Conservation (phyloP, 176 grass and related monocot species). For the Hordeum marinum region DNA sequence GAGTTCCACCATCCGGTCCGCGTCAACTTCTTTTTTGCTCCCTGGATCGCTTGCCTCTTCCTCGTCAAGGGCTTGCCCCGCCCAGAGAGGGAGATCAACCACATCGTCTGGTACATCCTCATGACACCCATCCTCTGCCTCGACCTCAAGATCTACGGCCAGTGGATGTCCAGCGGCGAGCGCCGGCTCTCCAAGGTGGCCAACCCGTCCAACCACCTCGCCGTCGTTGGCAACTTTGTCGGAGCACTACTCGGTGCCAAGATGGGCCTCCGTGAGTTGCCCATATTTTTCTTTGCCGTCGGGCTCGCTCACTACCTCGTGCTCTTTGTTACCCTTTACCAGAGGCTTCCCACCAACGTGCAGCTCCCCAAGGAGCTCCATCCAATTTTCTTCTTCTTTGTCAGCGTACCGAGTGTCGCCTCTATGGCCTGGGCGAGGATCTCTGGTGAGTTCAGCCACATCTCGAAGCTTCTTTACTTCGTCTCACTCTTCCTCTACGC, state of each 20-base stretch:
- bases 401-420: neutral
- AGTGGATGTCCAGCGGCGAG: neutral
- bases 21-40: neutral
- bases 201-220: slow-evolving; percentile 1
- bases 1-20: neutral
- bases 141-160: neutral
- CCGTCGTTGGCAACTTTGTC: neutral
- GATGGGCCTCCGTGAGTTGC: neutral
- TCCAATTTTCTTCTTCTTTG: neutral
- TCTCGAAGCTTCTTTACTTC: neutral
- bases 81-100: neutral
- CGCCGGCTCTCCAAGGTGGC: neutral
- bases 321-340: slow-evolving; percentile 6
- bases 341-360: neutral
- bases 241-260: neutral
- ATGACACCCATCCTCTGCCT: neutral
- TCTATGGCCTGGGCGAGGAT: neutral
- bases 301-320: neutral
- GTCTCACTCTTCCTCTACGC: neutral
- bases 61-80: neutral
- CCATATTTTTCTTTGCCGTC: neutral
- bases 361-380: neutral
- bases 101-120: neutral
- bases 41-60: neutral
- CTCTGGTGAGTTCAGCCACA: neutral